Conservation (phyloP, 371 early-diverging fungal genomes). For the Mucor circinelloides region DNA sequence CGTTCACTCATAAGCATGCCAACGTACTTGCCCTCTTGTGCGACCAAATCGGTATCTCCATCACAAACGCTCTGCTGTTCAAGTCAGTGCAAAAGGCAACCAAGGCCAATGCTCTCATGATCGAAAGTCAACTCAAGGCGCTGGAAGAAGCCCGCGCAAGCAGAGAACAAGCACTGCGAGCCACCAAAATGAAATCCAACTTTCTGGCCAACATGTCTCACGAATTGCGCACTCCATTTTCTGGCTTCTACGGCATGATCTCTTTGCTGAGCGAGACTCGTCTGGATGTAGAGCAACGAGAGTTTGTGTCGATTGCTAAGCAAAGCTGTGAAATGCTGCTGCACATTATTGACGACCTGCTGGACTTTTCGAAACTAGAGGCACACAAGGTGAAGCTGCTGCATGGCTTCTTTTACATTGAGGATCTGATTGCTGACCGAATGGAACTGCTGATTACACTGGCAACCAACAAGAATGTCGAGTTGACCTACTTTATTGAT, state of each 20-base stretch:
- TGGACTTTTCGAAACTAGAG: slow-evolving; percentile 67
- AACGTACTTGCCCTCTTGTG: slow-evolving; percentile 58
- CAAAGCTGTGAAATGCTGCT: slow-evolving; percentile 64
- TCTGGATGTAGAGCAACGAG: slow-evolving; percentile 57
- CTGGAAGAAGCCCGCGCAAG: slow-evolving; percentile 48
- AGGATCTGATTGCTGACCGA: slow-evolving; percentile 57
- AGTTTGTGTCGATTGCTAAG: slow-evolving; percentile 64
- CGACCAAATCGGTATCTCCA: slow-evolving; percentile 65
- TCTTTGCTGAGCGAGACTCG: slow-evolving; percentile 57
- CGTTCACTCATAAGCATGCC: slow-evolving; percentile 57
- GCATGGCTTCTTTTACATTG: slow-evolving; percentile 52
- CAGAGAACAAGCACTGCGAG: slow-evolving; percentile 45
- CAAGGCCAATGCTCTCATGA: slow-evolving; percentile 41
- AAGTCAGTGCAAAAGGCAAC: slow-evolving; percentile 50
- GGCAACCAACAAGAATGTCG: slow-evolving; percentile 56
- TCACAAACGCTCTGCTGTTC: slow-evolving; percentile 61
- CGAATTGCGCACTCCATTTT: slow-evolving; percentile 58
- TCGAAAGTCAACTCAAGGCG: slow-evolving; percentile 41
- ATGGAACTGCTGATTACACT: slow-evolving; percentile 57
- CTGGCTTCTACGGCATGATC: slow-evolving; percentile 64
- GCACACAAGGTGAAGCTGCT: slow-evolving; percentile 65
- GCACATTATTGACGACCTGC: slow-evolving; percentile 62
- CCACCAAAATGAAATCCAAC: slow-evolving; percentile 51
- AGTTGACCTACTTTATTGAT: slow-evolving; percentile 53
- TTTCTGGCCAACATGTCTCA: slow-evolving; percentile 66